Evolutionary conservation across 1,284 basidiomycete species (phyloP).

Genomic region (Cryptococcus sp.): DNA sequence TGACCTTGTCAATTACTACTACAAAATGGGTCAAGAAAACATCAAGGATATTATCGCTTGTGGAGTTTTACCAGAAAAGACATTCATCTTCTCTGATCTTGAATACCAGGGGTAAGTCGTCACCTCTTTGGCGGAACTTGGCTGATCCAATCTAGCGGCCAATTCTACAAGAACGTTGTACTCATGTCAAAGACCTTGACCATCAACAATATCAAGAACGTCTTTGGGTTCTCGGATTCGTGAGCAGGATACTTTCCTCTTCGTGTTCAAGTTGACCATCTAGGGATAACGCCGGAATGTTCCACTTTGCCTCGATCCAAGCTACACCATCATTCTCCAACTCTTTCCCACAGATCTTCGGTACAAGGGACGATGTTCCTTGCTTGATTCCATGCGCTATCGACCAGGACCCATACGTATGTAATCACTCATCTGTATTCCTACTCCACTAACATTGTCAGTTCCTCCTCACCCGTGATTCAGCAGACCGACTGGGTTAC

Average conservation of each 20-base stretch:
- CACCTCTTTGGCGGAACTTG: neutral
- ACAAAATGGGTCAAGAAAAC: constrained; percentile 78
- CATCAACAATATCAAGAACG: constrained; percentile 86
- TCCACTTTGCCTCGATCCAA: constrained; percentile 97
- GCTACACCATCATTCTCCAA: constrained; percentile 96
- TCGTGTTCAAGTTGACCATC: no score
- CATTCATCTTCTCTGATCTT: constrained; percentile 94
- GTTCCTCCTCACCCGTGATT: constrained; percentile 95
- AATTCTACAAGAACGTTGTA: constrained; percentile 92
- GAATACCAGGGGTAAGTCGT: constrained; percentile 64
- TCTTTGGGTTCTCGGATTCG: constrained; percentile 95
- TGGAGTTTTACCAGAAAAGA: constrained; percentile 87
- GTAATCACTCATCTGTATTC: constrained; percentile 2
- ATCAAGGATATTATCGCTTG: constrained; percentile 94
- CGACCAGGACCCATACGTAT: constrained; percentile 66
- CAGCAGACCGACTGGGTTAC: constrained; percentile 88
- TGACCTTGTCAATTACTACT: constrained; percentile 69
- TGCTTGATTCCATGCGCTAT: constrained; percentile 97
- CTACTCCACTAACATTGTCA: constrained; percentile 37
- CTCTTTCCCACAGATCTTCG: constrained; percentile 98
- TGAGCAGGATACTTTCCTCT: constrained; percentile 53
- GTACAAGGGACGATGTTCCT: constrained; percentile 74
- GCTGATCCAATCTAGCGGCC: constrained; percentile 53
- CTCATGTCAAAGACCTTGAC: constrained; percentile 91
- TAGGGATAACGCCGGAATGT: constrained; percentile 96